Evolutionary conservation across 805 yeast genomes (phyloP), one percentile per base, ranked within the genome.

Genomic region (Yamadazyma sp.): DNA sequence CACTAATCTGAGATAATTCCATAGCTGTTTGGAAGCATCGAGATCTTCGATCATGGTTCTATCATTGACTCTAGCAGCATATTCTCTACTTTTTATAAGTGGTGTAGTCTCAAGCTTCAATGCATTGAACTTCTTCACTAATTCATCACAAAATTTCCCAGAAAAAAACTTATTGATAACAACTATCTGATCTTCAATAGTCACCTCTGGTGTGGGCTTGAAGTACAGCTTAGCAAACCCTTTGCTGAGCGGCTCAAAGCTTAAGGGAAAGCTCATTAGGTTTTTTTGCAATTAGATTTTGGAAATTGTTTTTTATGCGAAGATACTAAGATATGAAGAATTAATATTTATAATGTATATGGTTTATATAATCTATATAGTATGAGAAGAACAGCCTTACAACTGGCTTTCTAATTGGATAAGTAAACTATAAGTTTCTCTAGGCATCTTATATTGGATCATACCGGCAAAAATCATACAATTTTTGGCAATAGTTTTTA

Each of bases 381-480:
- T n/a, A n/a, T n/a, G n/a, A n/a, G n/a, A n/a, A n/a, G n/a, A n/a
- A n/a, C n/a, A n/a, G n/a, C n/a, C n/a, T 18, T 44, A 40, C 15
- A 44, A 31, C 18, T 33, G 64, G 12, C 69, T 54, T 53, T 85
- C 95, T 39, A 85, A 60, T 42, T 73, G 76, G 21, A 83, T 78
- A 50, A 85, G 64, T 27, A 78, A 71, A 47, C 85, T 78, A 55
- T 84, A 86, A 0, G 86, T 80, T 49, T 86, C 95, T 39, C 82
- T 62, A 7, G 96, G 95, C 94, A 89, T 86, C 55, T 83, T 81
- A 60, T 85, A 88, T 61, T 86, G 95, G 23, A 89, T 82, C 80
- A 91, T 83, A 42, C 97, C 98, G 5, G 97, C 95, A 57, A 83
- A 91, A 3, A 89, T 78, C 88, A 89, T 87, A 58, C 95, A 84